Evolutionary conservation across 768 basidiomycete species (phyloP).

Genomic region (Russula virescens): DNA sequence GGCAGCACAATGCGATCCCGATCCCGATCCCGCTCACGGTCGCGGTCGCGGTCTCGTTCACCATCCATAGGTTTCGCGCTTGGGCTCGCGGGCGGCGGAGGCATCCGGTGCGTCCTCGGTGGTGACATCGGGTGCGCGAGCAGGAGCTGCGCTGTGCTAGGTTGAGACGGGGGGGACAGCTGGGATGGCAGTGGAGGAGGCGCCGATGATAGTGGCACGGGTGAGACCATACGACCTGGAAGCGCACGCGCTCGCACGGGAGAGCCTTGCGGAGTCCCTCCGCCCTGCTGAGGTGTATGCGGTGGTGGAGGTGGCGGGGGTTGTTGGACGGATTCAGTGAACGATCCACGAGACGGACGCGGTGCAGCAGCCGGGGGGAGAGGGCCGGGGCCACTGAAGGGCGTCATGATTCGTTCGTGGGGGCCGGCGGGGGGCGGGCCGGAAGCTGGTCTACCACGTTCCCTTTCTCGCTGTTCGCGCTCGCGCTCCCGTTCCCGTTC

Average conservation of each 20-base stretch:
- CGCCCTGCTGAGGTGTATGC: background rate
- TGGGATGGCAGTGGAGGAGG: background rate
- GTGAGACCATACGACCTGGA: constrained; percentile 14
- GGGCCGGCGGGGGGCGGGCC: constrained; percentile 26
- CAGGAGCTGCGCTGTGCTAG: background rate
- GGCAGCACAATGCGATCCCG: constrained; percentile 13
- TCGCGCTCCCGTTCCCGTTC: constrained; percentile 27
- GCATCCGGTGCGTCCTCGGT: constrained; percentile 7
- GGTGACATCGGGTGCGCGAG: constrained; percentile 14
- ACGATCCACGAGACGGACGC: constrained; percentile 19
- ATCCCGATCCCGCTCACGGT: background rate
- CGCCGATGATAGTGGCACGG: background rate
- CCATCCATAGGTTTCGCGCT: constrained; percentile 22
- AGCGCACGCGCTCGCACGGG: constrained; percentile 9
- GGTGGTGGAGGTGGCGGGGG: background rate
- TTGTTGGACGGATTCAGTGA: constrained; percentile 9
- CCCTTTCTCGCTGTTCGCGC: constrained; percentile 9
- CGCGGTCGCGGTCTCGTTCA: constrained; percentile 16
- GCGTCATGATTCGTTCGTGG: constrained; percentile 31
- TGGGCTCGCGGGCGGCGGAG: constrained; percentile 6
- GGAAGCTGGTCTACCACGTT: constrained; percentile 22
- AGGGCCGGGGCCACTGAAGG: constrained; percentile 25
- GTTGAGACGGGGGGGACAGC: background rate
- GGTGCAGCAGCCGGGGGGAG: constrained; percentile 2
- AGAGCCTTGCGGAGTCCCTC: constrained; percentile 15